Percentiles rank a stretch among this genome's conserved stretches.
Conservation (phyloP, 306 rosid species). For the Begonia masoniana region DNA sequence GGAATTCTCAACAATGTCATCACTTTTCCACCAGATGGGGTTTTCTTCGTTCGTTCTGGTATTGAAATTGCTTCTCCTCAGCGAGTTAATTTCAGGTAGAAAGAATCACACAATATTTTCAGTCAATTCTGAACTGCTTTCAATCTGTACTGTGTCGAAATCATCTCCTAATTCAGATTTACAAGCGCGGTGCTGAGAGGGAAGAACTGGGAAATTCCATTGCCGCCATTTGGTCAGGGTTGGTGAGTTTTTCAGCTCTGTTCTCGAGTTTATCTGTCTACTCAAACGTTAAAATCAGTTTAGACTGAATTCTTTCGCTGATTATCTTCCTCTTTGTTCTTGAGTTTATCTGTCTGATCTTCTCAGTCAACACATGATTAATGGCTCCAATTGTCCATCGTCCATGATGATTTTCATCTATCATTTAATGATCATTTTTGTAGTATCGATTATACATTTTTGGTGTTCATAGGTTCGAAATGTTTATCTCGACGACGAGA, state of each 20-base stretch:
- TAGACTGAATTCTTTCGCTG: neutral
- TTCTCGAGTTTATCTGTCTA: neutral
- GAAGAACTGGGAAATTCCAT: conserved; percentile 77
- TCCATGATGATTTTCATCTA: too few species aligned
- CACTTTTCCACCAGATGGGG: conserved; percentile 89
- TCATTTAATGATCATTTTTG: too few species aligned
- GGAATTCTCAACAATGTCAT: conserved; percentile 63
- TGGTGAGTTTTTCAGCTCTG: conserved; percentile 51
- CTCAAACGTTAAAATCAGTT: neutral
- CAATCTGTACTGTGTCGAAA: neutral
- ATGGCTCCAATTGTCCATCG: too few species aligned
- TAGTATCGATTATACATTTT: too few species aligned
- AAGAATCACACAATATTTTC: neutral
- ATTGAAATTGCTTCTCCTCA: conserved; percentile 56
- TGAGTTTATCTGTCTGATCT: too few species aligned
- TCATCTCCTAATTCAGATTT: conserved; percentile 39
- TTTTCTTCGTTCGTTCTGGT: conserved; percentile 74
- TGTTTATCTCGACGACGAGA: conserved; percentile 58
- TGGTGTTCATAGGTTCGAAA: conserved; percentile 51
- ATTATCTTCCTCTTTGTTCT: neutral
- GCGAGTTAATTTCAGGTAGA: conserved; percentile 76
- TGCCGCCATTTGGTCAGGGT: conserved; percentile 97
- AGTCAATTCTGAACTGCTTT: neutral
- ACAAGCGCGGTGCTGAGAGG: conserved; percentile 85
- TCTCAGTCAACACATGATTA: too few species aligned